Evolutionary conservation across 2,329 filamentous ascomycete species (phyloP).

Genomic region (Mycocentrospora acerina): DNA sequence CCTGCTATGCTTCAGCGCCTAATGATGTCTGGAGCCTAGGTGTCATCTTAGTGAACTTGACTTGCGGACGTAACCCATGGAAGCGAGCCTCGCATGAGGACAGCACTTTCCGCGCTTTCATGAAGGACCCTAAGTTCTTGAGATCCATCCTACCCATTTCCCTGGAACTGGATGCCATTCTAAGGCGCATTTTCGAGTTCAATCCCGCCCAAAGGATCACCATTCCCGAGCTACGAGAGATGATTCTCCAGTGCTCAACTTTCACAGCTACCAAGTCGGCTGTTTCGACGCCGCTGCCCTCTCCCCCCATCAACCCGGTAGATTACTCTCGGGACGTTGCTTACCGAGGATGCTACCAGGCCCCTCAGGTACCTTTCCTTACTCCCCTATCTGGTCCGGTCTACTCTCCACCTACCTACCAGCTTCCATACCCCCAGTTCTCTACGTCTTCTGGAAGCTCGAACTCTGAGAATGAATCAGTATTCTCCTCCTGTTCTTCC

Average conservation of each 20-base stretch:
- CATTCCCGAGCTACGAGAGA: conserved; percentile 73
- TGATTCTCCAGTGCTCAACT: conserved; percentile 73
- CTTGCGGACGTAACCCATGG: conserved; percentile 98
- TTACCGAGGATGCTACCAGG: conserved; percentile 35
- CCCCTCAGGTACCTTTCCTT: conserved; percentile 28
- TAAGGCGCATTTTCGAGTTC: conserved; percentile 83
- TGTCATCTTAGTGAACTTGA: conserved; percentile 95
- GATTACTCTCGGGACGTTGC: conserved; percentile 36
- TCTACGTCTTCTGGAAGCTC: conserved; percentile 42
- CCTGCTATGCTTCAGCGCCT: conserved; percentile 85
- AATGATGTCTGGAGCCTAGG: conserved; percentile 99
- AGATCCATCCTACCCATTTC: conserved; percentile 91
- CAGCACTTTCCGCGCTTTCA: conserved; percentile 89
- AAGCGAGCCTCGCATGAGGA: conserved; percentile 93
- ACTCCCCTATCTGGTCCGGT: conserved; percentile 35
- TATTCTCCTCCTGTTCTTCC: conserved; percentile 44
- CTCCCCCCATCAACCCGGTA: conserved; percentile 47
- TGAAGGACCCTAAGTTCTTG: conserved; percentile 81
- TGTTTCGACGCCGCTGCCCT: conserved; percentile 45
- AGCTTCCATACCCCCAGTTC: conserved; percentile 28
- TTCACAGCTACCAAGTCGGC: conserved; percentile 62
- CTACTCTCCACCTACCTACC: conserved; percentile 29
- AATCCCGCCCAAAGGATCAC: conserved; percentile 82
- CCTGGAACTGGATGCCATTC: conserved; percentile 82
- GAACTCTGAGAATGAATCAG: conserved; percentile 43